Evolutionary conservation across 2,329 filamentous ascomycete genomes (phyloP).

Genomic region (Emericellopsis atlantica): DNA sequence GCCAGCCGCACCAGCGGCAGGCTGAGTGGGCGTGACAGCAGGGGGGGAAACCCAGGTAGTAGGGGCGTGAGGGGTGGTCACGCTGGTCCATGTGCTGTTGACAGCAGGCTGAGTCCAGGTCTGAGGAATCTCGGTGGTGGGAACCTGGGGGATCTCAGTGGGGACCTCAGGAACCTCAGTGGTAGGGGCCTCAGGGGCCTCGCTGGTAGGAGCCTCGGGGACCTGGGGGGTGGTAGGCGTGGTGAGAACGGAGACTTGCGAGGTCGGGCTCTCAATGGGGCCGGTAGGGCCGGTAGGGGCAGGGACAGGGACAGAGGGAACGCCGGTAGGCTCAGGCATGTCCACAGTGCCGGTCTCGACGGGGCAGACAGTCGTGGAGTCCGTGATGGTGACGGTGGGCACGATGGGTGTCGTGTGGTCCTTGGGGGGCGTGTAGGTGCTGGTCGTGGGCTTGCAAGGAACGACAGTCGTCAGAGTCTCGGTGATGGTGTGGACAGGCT

Average conservation of each 20-base stretch:
- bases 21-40: background rate
- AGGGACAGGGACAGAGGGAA: background rate
- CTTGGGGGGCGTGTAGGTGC: conserved; percentile 11
- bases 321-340: conserved; percentile 1
- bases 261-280: background rate
- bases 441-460: conserved; percentile 11
- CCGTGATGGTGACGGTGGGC: conserved; percentile 8
- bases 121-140: background rate
- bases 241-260: background rate
- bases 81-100: conserved; percentile 3
- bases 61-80: background rate
- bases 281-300: background rate
- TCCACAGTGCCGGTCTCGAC: background rate
- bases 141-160: background rate
- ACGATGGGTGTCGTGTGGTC: conserved; percentile 6
- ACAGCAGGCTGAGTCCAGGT: background rate
- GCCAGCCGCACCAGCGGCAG: conserved; percentile 3
- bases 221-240: background rate
- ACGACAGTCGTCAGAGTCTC: conserved; percentile 12
- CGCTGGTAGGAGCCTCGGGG: background rate
- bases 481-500: conserved; percentile 9
- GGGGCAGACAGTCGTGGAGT: conserved; percentile 2
- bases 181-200: background rate
- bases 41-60: conserved; percentile 1
- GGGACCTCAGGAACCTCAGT: background rate